Evolutionary conservation across 108 stramenopile species (phyloP).

Genomic region (Cylindrotheca fusiformis): DNA sequence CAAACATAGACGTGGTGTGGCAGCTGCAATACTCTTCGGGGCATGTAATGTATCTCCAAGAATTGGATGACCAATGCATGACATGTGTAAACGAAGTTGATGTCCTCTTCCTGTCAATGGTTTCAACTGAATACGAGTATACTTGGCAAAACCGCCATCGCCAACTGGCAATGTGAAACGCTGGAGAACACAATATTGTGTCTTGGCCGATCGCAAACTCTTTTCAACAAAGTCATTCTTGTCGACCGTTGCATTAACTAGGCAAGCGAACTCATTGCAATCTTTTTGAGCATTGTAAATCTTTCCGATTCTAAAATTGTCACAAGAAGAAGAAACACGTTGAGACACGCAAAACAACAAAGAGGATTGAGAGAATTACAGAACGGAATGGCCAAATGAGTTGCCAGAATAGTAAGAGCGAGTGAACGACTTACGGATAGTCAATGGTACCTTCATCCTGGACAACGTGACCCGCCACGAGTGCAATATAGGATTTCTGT

Average conservation of each 20-base stretch:
- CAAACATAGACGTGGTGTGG: conserved; percentile 27
- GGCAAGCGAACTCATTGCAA: conserved; percentile 46
- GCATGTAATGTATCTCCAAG: conserved; percentile 39
- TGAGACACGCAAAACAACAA: no score
- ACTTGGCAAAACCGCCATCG: conserved; percentile 24
- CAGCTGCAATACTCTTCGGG: conserved; percentile 24
- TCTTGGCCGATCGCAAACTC: conserved; percentile 41
- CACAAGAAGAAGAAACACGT: no score
- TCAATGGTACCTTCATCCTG: conserved; percentile 31
- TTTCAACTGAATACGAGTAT: conserved; percentile 49
- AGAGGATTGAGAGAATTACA: no score
- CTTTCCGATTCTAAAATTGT: conserved; percentile 28
- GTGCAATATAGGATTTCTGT: conserved; percentile 54
- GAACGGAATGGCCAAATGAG: no score
- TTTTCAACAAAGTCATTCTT: conserved; percentile 32
- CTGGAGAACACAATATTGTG: conserved; percentile 29
- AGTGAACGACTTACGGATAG: conserved; percentile 42
- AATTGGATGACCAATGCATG: conserved; percentile 44
- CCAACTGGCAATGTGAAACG: conserved; percentile 19
- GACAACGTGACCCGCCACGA: conserved; percentile 44
- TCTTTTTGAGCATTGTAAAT: conserved; percentile 22
- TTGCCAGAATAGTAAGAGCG: no score
- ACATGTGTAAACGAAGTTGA: conserved; percentile 52
- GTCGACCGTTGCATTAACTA: conserved; percentile 1
- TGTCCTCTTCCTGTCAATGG: conserved; percentile 48